Evolutionary conservation across 78 protist species (phyloP), one percentile per base, ranked within the genome.

Genomic region (Dictyostelium firmibasis): DNA sequence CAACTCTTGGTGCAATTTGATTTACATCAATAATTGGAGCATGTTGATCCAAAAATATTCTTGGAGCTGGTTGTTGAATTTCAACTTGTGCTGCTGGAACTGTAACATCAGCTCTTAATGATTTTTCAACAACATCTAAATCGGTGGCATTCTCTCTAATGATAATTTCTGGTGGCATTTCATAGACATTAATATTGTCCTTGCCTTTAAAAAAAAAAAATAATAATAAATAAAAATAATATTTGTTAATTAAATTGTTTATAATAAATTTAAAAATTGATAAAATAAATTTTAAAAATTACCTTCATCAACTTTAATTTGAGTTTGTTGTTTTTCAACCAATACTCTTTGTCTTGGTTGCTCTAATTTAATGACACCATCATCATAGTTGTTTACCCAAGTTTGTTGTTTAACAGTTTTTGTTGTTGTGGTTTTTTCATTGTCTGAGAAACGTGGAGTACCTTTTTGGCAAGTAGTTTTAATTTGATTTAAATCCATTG

Each of bases 1-100:
- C 94, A 31, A 89, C 77, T 50, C 87, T 60, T 78, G 94, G 94
- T 10, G 94, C 87, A 2, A 81, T 25, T 70, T 78, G 86, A 62
- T 81, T 89, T 18, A 89, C 87, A 69, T 89, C 94, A 75, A 89
- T 81, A 29, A 89, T 89, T 64, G 94, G 94, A 9, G 94, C 94
- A 67, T 89, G 94, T 81, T 89, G 94, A 20, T 89, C 94, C 43
- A 89, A 81, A 75, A 81, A 89, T 16, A 89, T 77, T 33, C 87
- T 33, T 44, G 94, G 94, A 64, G 94, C 85, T 81, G 94, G 94
- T 67, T 88, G 94, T 44, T 81, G 57, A 47, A 89, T 89, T 20
- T 89, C 94, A 57, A 89, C 94, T 70, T 81, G 94, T 3, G 94
- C 94, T 29, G 94, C 72, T 69, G 94, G 94, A 14, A 89, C 43